A percentile compares a stretch with the other conserved stretches of the same genome.
These are phyloP conservation scores for Trametes coccinea DNA, from an alignment of 768 basidiomycete species.

Conservation along the genomic window DNA sequence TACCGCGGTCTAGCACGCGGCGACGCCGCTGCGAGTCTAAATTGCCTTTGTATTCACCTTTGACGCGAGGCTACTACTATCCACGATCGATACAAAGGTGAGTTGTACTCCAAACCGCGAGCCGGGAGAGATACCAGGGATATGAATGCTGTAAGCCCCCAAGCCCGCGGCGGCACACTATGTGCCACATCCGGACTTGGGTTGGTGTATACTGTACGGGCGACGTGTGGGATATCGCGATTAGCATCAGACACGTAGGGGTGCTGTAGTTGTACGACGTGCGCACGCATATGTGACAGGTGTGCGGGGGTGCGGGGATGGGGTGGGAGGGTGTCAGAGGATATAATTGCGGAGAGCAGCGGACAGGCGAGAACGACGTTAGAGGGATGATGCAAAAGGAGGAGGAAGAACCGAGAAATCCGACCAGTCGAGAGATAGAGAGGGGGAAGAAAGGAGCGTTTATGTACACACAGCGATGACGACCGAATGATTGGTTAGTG, in stretches of 20 bases:
- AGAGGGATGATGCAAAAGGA: conserved; percentile 6
- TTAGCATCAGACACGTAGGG: conserved; percentile 21
- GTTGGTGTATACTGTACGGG: conserved; percentile 9
- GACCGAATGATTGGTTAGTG: conserved; percentile 2
- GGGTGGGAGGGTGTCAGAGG: background rate
- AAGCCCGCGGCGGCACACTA: background rate
- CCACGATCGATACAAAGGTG: conserved; percentile 18
- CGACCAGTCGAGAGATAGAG: conserved; percentile 2
- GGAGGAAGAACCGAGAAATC: conserved; percentile 1
- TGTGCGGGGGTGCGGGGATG: background rate
- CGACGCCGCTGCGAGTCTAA: conserved; percentile 3
- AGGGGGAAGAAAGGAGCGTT: background rate
- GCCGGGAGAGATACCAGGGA: too few species aligned
- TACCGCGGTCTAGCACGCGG: background rate
- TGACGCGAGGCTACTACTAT: background rate
- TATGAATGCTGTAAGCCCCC: too few species aligned
- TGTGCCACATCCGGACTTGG: background rate
- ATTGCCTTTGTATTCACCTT: conserved; percentile 18
- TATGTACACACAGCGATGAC: conserved; percentile 19
- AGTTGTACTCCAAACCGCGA: background rate
- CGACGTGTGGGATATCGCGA: conserved; percentile 18
- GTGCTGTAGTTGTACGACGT: background rate
- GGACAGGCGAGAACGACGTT: conserved; percentile 1
- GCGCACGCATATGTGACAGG: conserved; percentile 5
- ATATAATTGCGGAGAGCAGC: conserved; percentile 2